Conservation (phyloP, 2,329 filamentous ascomycete species). For the Colletotrichum sp. region DNA sequence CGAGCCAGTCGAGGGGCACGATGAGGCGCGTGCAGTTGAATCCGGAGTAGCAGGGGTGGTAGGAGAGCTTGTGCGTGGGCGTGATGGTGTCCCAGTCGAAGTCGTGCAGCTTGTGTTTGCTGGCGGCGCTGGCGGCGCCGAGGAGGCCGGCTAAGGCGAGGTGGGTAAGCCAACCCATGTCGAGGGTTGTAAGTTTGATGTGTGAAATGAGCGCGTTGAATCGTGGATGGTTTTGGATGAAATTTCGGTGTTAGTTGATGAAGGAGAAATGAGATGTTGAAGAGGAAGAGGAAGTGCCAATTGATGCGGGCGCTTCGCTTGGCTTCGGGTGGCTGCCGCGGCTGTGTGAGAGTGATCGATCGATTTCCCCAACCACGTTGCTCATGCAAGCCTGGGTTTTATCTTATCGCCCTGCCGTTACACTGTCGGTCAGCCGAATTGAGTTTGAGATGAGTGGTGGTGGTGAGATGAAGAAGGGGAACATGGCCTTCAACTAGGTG, state of each 20-base stretch:
- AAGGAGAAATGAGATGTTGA: not conserved
- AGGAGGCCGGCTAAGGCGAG: not conserved
- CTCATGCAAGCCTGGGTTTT: not conserved
- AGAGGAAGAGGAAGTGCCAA: not conserved
- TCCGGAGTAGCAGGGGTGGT: slow-evolving; percentile 42
- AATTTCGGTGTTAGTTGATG: too few relatives aligned
- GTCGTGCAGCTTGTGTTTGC: not conserved
- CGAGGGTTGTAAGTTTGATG: not conserved
- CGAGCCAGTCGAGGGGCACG: slow-evolving; percentile 47
- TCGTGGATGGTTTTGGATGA: not conserved
- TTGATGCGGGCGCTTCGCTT: not conserved
- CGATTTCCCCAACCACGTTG: not conserved
- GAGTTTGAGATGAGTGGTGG: not conserved
- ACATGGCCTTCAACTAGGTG: not conserved
- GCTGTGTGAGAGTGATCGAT: not conserved
- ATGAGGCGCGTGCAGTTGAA: slow-evolving; percentile 45
- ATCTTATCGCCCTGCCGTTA: not conserved
- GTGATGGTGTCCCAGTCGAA: slow-evolving; percentile 42
- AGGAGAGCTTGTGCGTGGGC: slow-evolving; percentile 39
- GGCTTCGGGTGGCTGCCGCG: not conserved
- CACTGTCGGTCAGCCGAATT: not conserved
- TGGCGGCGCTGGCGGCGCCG: not conserved
- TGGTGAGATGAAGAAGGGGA: not conserved
- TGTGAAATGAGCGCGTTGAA: not conserved
- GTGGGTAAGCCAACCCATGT: not conserved